Evolutionary conservation across 257 asterid species (phyloP).

Genomic region (Solanum rostratum): DNA sequence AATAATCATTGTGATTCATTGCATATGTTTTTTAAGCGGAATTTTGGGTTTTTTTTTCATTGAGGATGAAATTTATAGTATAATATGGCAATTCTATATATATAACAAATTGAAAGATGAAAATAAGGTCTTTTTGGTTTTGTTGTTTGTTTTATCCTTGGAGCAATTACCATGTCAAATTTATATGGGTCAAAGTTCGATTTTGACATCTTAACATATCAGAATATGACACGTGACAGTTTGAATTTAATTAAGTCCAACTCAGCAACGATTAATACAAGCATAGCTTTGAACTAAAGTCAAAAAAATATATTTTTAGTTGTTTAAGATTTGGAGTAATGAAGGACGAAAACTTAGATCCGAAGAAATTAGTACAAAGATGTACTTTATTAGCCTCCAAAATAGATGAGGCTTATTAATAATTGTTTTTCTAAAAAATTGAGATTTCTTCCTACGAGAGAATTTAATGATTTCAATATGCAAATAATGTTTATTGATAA

Average conservation of each 20-base stretch:
- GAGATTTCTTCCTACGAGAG: too few relatives aligned
- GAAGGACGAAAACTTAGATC: too few relatives aligned
- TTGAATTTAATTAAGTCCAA: not conserved
- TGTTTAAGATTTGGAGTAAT: too few relatives aligned
- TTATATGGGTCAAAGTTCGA: not conserved
- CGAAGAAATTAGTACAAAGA: too few relatives aligned
- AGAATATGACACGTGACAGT: not conserved
- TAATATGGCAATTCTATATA: not conserved
- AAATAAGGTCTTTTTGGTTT: not conserved
- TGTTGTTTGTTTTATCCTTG: not conserved
- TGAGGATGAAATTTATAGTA: not conserved
- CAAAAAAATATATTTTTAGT: too few relatives aligned
- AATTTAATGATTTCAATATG: too few relatives aligned
- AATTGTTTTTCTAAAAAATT: too few relatives aligned
- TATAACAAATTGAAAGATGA: not conserved
- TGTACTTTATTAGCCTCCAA: too few relatives aligned
- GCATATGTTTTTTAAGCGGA: not conserved
- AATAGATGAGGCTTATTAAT: not conserved
- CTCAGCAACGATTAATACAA: not conserved
- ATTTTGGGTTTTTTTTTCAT: not conserved
- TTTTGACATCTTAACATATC: not conserved
- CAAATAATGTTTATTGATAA: too few relatives aligned
- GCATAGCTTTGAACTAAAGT: too few relatives aligned
- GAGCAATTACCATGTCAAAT: not conserved
- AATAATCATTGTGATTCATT: not conserved